Base-by-base conservation (phyloP, 352 stramenopile species). In the Pythium plurisporium region DNA sequence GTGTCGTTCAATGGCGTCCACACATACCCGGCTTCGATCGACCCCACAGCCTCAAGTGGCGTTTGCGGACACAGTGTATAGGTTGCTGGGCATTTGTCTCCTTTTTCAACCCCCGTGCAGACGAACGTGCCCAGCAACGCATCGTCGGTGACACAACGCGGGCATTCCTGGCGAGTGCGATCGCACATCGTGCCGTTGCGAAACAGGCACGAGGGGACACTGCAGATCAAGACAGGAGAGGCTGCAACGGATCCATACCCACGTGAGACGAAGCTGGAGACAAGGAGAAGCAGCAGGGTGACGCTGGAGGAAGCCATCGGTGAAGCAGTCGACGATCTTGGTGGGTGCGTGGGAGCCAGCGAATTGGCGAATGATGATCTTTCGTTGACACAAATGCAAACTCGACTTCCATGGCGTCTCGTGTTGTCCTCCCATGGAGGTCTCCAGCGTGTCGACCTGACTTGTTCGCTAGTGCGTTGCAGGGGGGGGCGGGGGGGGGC, bases 181-280 rank as follows among this genome's bases (percentile, higher is more conserved):
- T 55, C 47, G 22, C 47, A 55, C 3, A 12, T 30, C 47, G 47
- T 59, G 31, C 46, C 30, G 31, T 54, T 44, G 4, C 46, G 46
- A 22, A 30, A 31, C 20, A 54, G 2, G 22, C 33, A 54, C 22
- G 30, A 29, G 11, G 30, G 20, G 1, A 23, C 15, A 14, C 33
- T 54, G 46, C 30, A 43, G 46, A 43, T n/a, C 12, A 15, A 30
- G 10, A 20, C 17, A 9, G 31, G 20, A 2, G 33, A 42, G 12
- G n/a, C 23, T 4, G 42, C 42, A 17, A 27, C 29, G 46, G 29
- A 25, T 11, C n/a, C 17, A 11, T 12, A 25, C 14, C 30, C 33
- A 29, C 9, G 5, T 14, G 37, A 26, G 33, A 5, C 27, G 7
- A 17, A n/a, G 43, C 7, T 15, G n/a, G 9, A 19, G 8, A 27